Conservation (phyloP, 257 asterid species). For the Osmanthus fragrans region DNA sequence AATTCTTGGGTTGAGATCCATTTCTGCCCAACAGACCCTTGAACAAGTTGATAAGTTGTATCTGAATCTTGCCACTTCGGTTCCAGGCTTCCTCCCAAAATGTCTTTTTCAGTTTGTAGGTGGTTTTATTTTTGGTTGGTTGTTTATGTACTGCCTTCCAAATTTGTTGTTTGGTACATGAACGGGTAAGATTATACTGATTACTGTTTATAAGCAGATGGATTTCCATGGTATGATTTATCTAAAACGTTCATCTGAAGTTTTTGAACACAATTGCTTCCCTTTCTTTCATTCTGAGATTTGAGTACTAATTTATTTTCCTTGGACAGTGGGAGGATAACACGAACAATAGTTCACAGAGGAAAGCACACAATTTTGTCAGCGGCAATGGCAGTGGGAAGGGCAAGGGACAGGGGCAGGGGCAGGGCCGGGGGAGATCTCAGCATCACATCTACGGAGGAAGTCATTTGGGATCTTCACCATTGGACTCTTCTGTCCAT, state of each 20-base stretch:
- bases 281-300: conserved; percentile 1
- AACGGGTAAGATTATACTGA: not conserved
- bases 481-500: conserved; percentile 28
- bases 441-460: conserved; percentile 44
- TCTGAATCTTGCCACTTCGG: not conserved
- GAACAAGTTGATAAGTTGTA: not conserved
- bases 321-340: conserved; percentile 49
- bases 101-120: not conserved
- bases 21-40: not conserved
- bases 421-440: conserved; percentile 56
- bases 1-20: not conserved
- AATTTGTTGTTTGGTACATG: not conserved
- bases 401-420: conserved; percentile 40
- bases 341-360: conserved; percentile 34
- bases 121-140: not conserved
- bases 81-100: not conserved
- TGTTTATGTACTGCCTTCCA: not conserved
- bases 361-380: conserved; percentile 47
- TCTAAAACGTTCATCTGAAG: not conserved
- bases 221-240: not conserved
- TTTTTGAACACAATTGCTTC: not conserved
- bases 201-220: not conserved
- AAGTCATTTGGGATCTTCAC: conserved; percentile 30
- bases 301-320: conserved; percentile 1
- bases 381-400: conserved; percentile 40